phyloP scores from a whole-genome alignment of 768 basidiomycete species.

The Phanerodontia chrysosporium region DNA sequence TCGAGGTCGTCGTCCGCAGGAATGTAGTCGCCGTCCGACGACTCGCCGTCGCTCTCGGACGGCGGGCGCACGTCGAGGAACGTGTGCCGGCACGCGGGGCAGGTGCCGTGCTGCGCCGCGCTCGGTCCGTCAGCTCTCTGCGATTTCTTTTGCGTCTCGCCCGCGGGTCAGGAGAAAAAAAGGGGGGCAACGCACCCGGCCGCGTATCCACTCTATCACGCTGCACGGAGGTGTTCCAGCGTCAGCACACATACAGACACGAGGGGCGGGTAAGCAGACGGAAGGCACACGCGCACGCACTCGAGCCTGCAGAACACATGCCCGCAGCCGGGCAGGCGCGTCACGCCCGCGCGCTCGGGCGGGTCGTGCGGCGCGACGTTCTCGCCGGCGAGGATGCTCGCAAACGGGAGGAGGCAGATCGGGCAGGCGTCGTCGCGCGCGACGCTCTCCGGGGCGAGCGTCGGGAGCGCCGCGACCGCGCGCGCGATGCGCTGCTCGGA shows the following conservation, averaged over 20 bases:
- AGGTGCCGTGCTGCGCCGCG: slow-evolving; percentile 60
- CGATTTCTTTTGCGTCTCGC: not conserved
- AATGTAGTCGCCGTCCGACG: slow-evolving; percentile 65
- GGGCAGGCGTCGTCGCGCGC: slow-evolving; percentile 55
- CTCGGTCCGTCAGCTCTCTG: not conserved
- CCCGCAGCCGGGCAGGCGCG: slow-evolving; percentile 54
- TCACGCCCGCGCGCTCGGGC: slow-evolving; percentile 36
- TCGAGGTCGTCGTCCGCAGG: slow-evolving; percentile 41
- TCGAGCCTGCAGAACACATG: slow-evolving; percentile 68
- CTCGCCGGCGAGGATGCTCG: slow-evolving; percentile 30
- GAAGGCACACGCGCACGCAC: slow-evolving; percentile 32
- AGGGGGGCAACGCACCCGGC: slow-evolving; percentile 37
- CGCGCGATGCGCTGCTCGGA: slow-evolving; percentile 29
- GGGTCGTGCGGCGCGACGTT: slow-evolving; percentile 5
- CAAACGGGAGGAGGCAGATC: slow-evolving; percentile 58
- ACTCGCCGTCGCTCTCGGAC: slow-evolving; percentile 57
- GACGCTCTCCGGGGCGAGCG: slow-evolving; percentile 34
- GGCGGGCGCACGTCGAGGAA: slow-evolving; percentile 52
- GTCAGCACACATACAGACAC: no score
- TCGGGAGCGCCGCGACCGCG: slow-evolving; percentile 42
- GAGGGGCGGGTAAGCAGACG: no score
- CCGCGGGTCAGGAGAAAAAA: not conserved
- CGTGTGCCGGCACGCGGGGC: slow-evolving; percentile 59
- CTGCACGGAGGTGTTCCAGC: slow-evolving; percentile 31
- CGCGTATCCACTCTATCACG: slow-evolving; percentile 63